Base-by-base conservation (phyloP, 305 asterid genomes). In the Fraxinus xanthoxyloides region DNA sequence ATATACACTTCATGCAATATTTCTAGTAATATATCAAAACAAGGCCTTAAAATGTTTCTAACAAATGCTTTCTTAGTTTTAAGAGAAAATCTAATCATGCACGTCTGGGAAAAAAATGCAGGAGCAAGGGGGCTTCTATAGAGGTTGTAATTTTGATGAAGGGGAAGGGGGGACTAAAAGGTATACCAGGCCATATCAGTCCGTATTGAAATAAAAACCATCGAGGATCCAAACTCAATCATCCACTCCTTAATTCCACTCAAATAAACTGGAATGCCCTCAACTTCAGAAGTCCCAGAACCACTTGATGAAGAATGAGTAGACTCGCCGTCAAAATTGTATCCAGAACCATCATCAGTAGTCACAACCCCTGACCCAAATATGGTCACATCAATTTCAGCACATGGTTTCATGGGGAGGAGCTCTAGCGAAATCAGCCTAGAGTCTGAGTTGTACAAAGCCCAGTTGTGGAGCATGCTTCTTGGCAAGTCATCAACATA, bases 231-330 rank as follows among this genome's bases (percentile, higher is more conserved):
- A 79, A 92, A 93, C 84, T 95, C 99, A 84, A 94, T 93, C 88
- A 91, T 89, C 99, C 99, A 95, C 84, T 95, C 99, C 86, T 94
- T 96, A 76, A 96, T 92, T 1, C 95, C 97, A 76, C 98, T 94
- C 89, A 96, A 85, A 85, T 88, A 96, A 76, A 92, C 86, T 12
- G 97, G 98, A 17, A 96, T 91, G 26, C 99, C 99, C 76, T 88
- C 99, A 78, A 83, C 77, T 80, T 87, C 91, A 85, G 89, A 46
- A 70, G 80, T 82, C 72, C 75, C 88, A 79, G 94, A 90, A 84
- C 89, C 90, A 87, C 88, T 88, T 72, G 97, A 88, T 80, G 83
- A 83, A 73, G 94, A 87, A 75, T 87, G 82, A 81, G 88, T 72
- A 75, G 91, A 81, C 84, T 95, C 97, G 23, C 89, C 87, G 38